These are phyloP conservation scores for Grigorovia yakushimaensis DNA, from an alignment of 805 yeast genomes.

Conservation along the genomic window DNA sequence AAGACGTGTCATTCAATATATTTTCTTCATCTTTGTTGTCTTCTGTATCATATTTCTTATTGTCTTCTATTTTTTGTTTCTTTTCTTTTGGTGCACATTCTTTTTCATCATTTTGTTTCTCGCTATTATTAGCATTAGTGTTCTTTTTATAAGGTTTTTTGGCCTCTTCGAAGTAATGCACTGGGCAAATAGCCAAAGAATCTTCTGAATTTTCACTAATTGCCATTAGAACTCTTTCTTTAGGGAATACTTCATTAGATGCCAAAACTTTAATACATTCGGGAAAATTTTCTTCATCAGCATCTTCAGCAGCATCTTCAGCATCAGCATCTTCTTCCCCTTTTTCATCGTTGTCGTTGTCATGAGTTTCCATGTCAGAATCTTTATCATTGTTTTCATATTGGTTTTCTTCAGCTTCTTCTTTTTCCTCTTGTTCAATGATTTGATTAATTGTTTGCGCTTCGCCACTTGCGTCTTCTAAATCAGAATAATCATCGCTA, in stretches of 20 bases:
- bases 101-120: constrained; percentile 10
- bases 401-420: not conserved
- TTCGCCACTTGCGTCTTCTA: not conserved
- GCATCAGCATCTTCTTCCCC: constrained; percentile 2
- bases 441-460: not conserved
- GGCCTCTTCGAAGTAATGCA: not conserved
- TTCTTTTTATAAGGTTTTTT: not conserved
- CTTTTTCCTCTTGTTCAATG: constrained; percentile 2
- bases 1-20: too few species aligned
- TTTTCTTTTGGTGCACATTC: constrained; percentile 5
- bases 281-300: constrained; percentile 7
- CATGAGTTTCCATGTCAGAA: not conserved
- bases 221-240: not conserved
- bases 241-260: not conserved
- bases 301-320: constrained; percentile 15
- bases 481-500: not conserved
- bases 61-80: constrained; percentile 7
- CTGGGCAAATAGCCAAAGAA: not conserved
- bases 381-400: not conserved
- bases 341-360: constrained; percentile 8
- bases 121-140: constrained; percentile 9
- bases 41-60: constrained; percentile 4
- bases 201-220: not conserved
- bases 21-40: too few species aligned
- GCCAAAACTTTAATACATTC: not conserved